Evolutionary conservation across 441 rosid species (phyloP), one percentile per base, ranked within the genome.

Genomic region (Lagerstroemia fauriei): DNA sequence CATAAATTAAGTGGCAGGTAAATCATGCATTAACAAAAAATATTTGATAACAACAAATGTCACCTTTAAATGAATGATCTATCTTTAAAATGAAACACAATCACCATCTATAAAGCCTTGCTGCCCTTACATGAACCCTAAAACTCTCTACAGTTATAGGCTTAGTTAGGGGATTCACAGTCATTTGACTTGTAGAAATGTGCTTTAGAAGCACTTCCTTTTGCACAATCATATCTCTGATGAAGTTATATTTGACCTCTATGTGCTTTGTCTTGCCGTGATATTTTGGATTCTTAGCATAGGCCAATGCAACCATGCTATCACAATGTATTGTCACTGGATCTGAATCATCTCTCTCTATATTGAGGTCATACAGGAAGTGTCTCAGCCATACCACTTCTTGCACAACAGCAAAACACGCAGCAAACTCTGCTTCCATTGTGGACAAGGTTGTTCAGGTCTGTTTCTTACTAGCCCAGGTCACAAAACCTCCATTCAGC

Each of bases 201-300:
- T 63, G 59, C 25, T 66, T 78, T 24, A 78, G 24, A 56, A 63
- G 2, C 81, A 78, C 73, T 44, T 78, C 81, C 38, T 78, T 78
- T 31, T 63, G 38, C n/a, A 11, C 73, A 24, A 65, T 71, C 41
- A 34, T 25, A 25, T 24, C 38, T 51, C 38, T 75, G 4, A 48
- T 31, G 29, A 75, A 75, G 50, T 75, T 6, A n/a, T 51, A 38
- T 24, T 29, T 51, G 32, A 51, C 18, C 24, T 75, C 63, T 27
- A 75, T 46, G 22, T 75, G 63, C 38, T 75, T 75, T 7, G 63
- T 46, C 22, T 18, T 75, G 1, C 29, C 12, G n/a, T 75, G 78
- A 9, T 46, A 75, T 17, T 16, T 51, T 0, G 78, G 78, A 50
- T 75, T 20, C 24, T 51, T 75, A 12, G 63, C 18, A n/a, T 10